phyloP scores from a whole-genome alignment of 2,329 filamentous ascomycete genomes.

The Fragosphaeria purpurea region DNA sequence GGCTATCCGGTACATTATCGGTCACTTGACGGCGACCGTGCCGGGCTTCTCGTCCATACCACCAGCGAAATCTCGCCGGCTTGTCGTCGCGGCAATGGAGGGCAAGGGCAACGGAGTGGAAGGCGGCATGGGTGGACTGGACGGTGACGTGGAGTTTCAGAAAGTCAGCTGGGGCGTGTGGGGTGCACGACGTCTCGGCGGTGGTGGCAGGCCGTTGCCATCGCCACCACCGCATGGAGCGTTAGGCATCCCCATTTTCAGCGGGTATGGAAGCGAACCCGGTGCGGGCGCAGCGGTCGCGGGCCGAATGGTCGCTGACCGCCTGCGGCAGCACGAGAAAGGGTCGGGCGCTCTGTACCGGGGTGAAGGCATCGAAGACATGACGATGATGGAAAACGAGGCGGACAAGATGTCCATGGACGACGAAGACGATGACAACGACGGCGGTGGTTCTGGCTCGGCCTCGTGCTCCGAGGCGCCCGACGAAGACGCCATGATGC shows the following conservation, averaged over 20 bases:
- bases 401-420: constrained; percentile 92
- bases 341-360: constrained; percentile 64
- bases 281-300: constrained; percentile 24
- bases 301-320: constrained; percentile 25
- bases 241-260: constrained; percentile 48
- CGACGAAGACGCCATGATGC: constrained; percentile 49
- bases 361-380: constrained; percentile 51
- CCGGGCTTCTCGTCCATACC: constrained; percentile 86
- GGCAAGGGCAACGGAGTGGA: constrained; percentile 53
- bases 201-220: constrained; percentile 19
- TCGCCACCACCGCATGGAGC: constrained; percentile 29
- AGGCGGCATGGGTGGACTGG: constrained; percentile 40
- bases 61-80: constrained; percentile 76
- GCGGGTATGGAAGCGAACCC: constrained; percentile 17
- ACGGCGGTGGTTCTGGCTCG: constrained; percentile 58
- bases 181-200: constrained; percentile 61
- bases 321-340: constrained; percentile 38
- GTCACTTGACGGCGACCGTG: constrained; percentile 83
- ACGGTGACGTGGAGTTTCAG: constrained; percentile 73
- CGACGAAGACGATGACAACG: constrained; percentile 89
- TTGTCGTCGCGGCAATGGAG: constrained; percentile 89
- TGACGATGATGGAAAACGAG: constrained; percentile 69
- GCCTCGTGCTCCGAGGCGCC: constrained; percentile 69
- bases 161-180: constrained; percentile 97
- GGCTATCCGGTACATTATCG: constrained; percentile 92